Base-by-base conservation (phyloP, 148 eudicot species). In the Rhododendron ferrugineum region DNA sequence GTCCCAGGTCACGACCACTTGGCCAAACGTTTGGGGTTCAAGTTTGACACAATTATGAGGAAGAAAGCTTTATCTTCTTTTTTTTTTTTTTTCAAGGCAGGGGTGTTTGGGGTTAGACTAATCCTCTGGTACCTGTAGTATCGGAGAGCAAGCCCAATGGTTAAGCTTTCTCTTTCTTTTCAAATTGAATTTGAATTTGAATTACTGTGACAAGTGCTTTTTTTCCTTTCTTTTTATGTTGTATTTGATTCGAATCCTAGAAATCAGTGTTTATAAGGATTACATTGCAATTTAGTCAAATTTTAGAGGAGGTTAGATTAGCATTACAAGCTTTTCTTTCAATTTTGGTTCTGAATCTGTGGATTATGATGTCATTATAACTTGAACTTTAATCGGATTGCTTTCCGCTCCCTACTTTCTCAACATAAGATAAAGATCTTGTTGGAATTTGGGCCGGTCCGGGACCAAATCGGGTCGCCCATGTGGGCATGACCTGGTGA, bases 21-120 rank as follows among this genome's bases (percentile, higher is more conserved):
- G 20, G 22, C 60, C 60, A 16, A 18, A 20, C 56, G 4, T 15
- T 52, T 52, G 15, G 15, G 54, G 15, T 50, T 50, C 87, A 86
- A 16, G 89, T 87, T 88, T 84, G 81, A 72, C 78, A 82, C 44
- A 87, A 85, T 83, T 86, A 78, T 87, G 88, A 73, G 18, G 77
- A 73, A 73, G 22, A 32, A 30, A 34, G 40, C 18, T 14, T 73
- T 73, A 6, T 11, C 3, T 22, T 11, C 3, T 22, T n/a, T 7
- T 5, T 66, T 30, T 11, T 14, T 72, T 28, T 72, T 30, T 32
- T 4, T 36, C 0, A 72, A 10, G 4, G 11, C 14, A n/a, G 32
- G 34, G 16, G 74, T 74, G 36, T 74, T 36, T 15, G n/a, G 46
- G 78, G 11, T 74, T 36, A 2, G 46, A 15, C 10, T 34, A 68